Evolutionary conservation across 495 filamentous ascomycete genomes (phyloP).

Genomic region (Entonaema liquescens): DNA sequence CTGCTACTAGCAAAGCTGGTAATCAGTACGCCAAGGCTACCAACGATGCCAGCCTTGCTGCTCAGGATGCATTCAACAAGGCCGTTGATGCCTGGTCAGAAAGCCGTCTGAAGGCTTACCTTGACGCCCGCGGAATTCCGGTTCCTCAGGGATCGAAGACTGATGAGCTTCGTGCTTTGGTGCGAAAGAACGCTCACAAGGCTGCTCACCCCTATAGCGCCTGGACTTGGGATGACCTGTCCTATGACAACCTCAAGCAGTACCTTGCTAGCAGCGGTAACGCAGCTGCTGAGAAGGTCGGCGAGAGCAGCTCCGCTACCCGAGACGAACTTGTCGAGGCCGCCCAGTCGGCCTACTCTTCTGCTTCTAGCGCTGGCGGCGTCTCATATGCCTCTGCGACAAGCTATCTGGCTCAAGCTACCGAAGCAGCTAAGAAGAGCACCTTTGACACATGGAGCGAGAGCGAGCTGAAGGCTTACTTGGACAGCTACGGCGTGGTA

Average conservation of each 20-base stretch:
- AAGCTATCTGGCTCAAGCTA: constrained; percentile 73
- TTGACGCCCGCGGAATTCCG: constrained; percentile 72
- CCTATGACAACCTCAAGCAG: constrained; percentile 75
- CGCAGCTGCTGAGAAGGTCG: constrained; percentile 72
- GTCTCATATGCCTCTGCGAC: constrained; percentile 76
- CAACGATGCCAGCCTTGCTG: constrained; percentile 69
- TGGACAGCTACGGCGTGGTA: constrained; percentile 80
- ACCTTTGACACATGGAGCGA: constrained; percentile 84
- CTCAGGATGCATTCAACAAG: constrained; percentile 72
- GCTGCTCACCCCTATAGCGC: constrained; percentile 74
- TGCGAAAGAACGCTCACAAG: constrained; percentile 76
- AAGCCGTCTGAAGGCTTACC: constrained; percentile 77
- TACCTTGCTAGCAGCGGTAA: constrained; percentile 69
- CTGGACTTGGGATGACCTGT: constrained; percentile 88
- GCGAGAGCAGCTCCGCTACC: constrained; percentile 69
- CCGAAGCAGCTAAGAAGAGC: constrained; percentile 71
- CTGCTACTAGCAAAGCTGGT: constrained; percentile 82
- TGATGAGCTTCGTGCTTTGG: constrained; percentile 80
- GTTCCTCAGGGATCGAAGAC: constrained; percentile 79
- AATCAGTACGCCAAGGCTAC: constrained; percentile 82
- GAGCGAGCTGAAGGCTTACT: constrained; percentile 78
- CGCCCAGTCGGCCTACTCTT: constrained; percentile 74
- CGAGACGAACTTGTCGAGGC: constrained; percentile 77
- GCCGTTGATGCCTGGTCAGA: constrained; percentile 74
- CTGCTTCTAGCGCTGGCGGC: constrained; percentile 73